phyloP scores from a whole-genome alignment of 108 stramenopile genomes.

The Skeletonema potamos region DNA sequence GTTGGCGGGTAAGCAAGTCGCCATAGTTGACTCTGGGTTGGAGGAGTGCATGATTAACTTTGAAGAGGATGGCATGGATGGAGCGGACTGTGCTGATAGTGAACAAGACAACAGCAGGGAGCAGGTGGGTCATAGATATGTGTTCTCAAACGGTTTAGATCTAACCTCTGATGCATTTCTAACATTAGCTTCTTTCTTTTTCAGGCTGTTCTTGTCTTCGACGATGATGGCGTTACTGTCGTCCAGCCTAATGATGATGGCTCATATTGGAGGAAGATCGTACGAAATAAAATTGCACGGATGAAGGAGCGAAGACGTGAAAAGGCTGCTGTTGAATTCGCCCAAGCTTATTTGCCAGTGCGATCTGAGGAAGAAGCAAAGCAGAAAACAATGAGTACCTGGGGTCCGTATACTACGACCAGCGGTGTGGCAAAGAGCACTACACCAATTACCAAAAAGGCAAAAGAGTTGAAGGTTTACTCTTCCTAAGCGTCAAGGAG shows the following conservation, averaged over 20 bases:
- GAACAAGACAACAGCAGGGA: slow-evolving; percentile 27
- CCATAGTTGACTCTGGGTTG: slow-evolving; percentile 47
- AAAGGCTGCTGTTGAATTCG: slow-evolving; percentile 62
- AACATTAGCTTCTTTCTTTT: neutral
- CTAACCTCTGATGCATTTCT: neutral
- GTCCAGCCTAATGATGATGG: slow-evolving; percentile 76
- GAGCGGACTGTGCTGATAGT: slow-evolving; percentile 46
- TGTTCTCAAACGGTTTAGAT: neutral
- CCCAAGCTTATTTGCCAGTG: slow-evolving; percentile 33
- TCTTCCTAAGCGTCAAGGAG: neutral
- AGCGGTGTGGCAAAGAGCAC: slow-evolving; percentile 42
- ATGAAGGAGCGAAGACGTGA: slow-evolving; percentile 72
- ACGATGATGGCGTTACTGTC: slow-evolving; percentile 48
- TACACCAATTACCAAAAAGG: neutral
- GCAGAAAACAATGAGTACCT: slow-evolving; percentile 43
- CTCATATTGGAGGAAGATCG: slow-evolving; percentile 72
- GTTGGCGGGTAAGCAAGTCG: slow-evolving; percentile 53
- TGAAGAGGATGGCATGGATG: slow-evolving; percentile 52
- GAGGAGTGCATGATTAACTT: slow-evolving; percentile 46
- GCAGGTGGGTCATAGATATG: slow-evolving; percentile 23
- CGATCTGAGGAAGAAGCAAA: slow-evolving; percentile 47
- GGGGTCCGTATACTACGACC: slow-evolving; percentile 64
- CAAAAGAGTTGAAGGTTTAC: slow-evolving; percentile 17
- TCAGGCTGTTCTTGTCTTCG: slow-evolving; percentile 43
- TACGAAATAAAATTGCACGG: slow-evolving; percentile 68